Base-by-base conservation (phyloP, 441 rosid species). In the Rhodomyrtus psidioides region DNA sequence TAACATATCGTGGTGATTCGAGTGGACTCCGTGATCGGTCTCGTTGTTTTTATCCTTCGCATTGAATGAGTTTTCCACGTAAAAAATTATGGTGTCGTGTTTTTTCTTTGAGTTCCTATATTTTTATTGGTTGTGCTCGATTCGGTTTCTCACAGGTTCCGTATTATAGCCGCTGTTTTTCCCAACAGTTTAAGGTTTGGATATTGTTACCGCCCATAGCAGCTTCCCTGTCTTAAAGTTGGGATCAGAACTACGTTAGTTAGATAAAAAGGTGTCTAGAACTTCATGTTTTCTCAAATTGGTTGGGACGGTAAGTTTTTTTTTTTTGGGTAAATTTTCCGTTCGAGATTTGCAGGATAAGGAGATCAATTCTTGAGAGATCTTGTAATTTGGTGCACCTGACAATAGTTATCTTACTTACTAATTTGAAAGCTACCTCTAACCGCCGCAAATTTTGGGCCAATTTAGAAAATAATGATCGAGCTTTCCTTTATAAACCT, bases 381-480 rank as follows among this genome's bases (percentile, higher is more conserved):
- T 55, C 26, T 55, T 12, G 57, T 55, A 55, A 21, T 55, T 55
- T 65, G 76, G 26, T 34, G 76, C 76, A 65, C 46, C 26, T 65
- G 2, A 1, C 6, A 28, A 49, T 10, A 49, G 12, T 49, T 49
- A 49, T 49, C 12, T 27, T 62, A 34, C 19, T 39, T 65, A 2
- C 26, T 34, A 65, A 17, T 30, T 34, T 34, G 9, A 19, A 34
- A 65, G 19, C 46, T 34, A 30, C 26, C 76, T 65, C 44, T 65
- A 34, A 5, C 46, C 46, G 26, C 76, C 76, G 9, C 76, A 34
- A 65, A 30, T 2, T 16, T 39, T 10, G 19, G 7, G 44, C 44
- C 1, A 2, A 62, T 12, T 1, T 7, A 44, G 8, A 59, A 15
- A 4, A 0, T 7, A 19, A 1, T 4, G 75, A 24, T 17, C 1